Percentiles rank a stretch among this genome's conserved stretches.
These are phyloP conservation scores for Boletus vinaceobasis DNA, from an alignment of 768 basidiomycete species.

Conservation along the genomic window DNA sequence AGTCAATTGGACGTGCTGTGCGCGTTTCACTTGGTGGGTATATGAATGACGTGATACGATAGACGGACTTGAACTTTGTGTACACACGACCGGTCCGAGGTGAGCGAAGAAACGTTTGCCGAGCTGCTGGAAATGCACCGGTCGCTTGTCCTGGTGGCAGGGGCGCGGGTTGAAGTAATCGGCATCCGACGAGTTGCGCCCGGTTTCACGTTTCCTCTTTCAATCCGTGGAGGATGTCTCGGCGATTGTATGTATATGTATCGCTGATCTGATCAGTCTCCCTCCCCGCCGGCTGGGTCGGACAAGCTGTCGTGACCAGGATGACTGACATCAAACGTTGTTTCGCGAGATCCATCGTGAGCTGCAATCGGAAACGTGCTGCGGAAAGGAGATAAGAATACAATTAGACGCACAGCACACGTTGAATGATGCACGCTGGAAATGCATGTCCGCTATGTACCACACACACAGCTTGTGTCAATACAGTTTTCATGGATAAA, in stretches of 20 bases:
- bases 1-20: conserved; percentile 16
- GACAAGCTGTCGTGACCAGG: conserved; percentile 3
- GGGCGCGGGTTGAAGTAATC: conserved; percentile 7
- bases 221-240: background rate
- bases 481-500: conserved; percentile 19
- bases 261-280: conserved; percentile 16
- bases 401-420: conserved; percentile 19
- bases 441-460: conserved; percentile 21
- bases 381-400: conserved; percentile 25
- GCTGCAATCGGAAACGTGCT: conserved; percentile 12
- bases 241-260: conserved; percentile 6
- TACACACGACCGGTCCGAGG: conserved; percentile 14
- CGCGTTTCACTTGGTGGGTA: conserved; percentile 12
- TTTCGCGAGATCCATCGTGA: conserved; percentile 10
- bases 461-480: conserved; percentile 18
- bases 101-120: conserved; percentile 12
- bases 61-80: conserved; percentile 26
- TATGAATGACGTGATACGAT: conserved; percentile 30
- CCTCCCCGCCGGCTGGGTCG: conserved; percentile 10
- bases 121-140: conserved; percentile 1
- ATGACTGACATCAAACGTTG: conserved; percentile 14
- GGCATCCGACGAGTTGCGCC: conserved; percentile 10
- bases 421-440: conserved; percentile 26
- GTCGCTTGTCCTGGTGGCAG: conserved; percentile 14
- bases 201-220: conserved; percentile 7